Percentiles rank a stretch among this genome's conserved stretches.
These are phyloP conservation scores for Lactifluus hygrophoroides DNA, from an alignment of 768 basidiomycete genomes.

Conservation along the genomic window DNA sequence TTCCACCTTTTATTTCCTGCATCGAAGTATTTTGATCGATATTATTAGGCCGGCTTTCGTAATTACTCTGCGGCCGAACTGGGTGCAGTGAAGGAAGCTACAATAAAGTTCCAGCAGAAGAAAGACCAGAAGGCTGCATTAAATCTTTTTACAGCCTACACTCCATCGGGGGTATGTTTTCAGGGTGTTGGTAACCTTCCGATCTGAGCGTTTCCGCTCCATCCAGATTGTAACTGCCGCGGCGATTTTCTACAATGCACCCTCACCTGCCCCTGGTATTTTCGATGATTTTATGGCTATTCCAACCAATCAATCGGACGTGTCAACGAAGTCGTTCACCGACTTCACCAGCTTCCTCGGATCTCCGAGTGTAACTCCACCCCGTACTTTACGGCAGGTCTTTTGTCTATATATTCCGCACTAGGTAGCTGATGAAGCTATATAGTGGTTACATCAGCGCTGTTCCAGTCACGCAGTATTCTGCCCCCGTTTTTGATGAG, in stretches of 20 bases:
- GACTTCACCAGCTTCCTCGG: neutral
- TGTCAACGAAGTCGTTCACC: neutral
- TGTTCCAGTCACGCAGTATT: neutral
- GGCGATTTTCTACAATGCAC: constrained; percentile 13
- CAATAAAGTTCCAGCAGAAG: neutral
- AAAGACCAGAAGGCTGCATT: neutral
- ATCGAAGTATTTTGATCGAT: too few relatives aligned
- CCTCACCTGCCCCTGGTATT: too few relatives aligned
- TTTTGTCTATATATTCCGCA: neutral
- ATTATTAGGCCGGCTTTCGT: neutral
- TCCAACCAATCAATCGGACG: neutral
- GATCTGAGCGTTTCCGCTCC: neutral
- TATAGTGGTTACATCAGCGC: neutral
- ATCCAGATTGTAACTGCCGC: neutral
- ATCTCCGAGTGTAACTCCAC: neutral
- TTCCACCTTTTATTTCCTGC: too few relatives aligned
- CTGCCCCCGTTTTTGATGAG: neutral
- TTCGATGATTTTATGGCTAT: too few relatives aligned
- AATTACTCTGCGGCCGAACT: neutral
- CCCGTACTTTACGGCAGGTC: neutral
- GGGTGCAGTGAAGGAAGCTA: neutral
- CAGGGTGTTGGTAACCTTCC: neutral
- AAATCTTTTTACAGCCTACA: neutral
- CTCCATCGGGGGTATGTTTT: neutral
- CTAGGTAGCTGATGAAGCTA: neutral